These are phyloP conservation scores for Leishmania tarentolae DNA, from an alignment of 208 protist genomes.

Conservation along the genomic window DNA sequence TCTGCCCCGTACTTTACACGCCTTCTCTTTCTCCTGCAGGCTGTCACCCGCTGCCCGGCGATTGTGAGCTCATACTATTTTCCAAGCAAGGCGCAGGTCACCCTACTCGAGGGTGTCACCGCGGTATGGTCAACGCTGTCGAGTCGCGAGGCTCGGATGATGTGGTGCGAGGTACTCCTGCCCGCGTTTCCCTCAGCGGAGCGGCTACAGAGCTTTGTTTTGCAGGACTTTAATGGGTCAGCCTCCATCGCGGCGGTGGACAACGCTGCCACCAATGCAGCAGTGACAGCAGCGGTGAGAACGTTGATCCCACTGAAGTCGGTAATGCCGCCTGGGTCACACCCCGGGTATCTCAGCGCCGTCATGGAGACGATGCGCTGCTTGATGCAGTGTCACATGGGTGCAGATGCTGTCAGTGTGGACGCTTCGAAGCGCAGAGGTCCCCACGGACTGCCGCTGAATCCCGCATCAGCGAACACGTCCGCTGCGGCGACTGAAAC, in stretches of 20 bases:
- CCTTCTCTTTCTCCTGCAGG: slow-evolving; percentile 27
- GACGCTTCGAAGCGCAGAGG: not conserved
- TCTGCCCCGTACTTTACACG: slow-evolving; percentile 20
- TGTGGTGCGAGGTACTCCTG: slow-evolving; percentile 42
- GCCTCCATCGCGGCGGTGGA: not conserved
- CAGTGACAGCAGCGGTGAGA: slow-evolving; percentile 12
- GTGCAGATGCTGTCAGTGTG: not conserved
- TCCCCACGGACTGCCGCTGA: slow-evolving; percentile 3
- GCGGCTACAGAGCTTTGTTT: slow-evolving; percentile 39
- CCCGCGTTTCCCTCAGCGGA: slow-evolving; percentile 47
- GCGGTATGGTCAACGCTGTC: slow-evolving; percentile 60
- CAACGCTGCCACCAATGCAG: not conserved
- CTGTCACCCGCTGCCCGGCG: slow-evolving; percentile 26
- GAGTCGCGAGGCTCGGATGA: slow-evolving; percentile 27
- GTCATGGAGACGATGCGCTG: slow-evolving; percentile 45
- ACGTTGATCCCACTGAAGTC: slow-evolving; percentile 26
- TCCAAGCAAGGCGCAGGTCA: slow-evolving; percentile 59
- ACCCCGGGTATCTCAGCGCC: slow-evolving; percentile 51
- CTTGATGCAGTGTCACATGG: slow-evolving; percentile 25
- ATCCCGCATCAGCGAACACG: not conserved
- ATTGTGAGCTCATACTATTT: slow-evolving; percentile 66
- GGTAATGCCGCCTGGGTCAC: slow-evolving; percentile 51
- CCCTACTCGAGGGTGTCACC: slow-evolving; percentile 49
- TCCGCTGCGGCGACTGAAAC: slow-evolving; percentile 7
- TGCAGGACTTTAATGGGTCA: slow-evolving; percentile 16